phyloP scores from a whole-genome alignment of 768 basidiomycete genomes.

The Russula vinacea region DNA sequence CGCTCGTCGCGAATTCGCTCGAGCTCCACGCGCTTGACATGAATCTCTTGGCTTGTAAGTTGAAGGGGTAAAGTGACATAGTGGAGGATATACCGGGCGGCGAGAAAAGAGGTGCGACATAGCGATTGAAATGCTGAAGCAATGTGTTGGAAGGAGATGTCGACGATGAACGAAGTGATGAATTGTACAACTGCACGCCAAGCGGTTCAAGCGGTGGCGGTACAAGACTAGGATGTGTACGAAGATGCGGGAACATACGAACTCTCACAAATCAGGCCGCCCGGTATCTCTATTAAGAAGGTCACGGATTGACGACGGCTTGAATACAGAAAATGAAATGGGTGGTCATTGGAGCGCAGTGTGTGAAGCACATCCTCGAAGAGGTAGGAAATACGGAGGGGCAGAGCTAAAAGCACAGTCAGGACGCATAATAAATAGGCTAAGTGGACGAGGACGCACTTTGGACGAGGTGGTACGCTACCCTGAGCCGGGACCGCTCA shows the following conservation, averaged over 20 bases:
- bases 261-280: slow-evolving; percentile 12
- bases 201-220: slow-evolving; percentile 20
- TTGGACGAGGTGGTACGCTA: slow-evolving; percentile 70
- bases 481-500: slow-evolving; percentile 54
- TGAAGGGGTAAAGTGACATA: slow-evolving; percentile 52
- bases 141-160: slow-evolving; percentile 21
- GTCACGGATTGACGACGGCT: slow-evolving; percentile 16
- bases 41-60: slow-evolving; percentile 66
- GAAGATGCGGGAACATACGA: slow-evolving; percentile 30
- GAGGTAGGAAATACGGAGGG: slow-evolving; percentile 27
- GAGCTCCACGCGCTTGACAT: slow-evolving; percentile 54
- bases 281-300: slow-evolving; percentile 14
- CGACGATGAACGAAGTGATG: slow-evolving; percentile 28
- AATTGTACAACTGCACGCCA: slow-evolving; percentile 3
- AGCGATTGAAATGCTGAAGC: slow-evolving; percentile 26
- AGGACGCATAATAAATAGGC: background rate
- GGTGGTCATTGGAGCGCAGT: slow-evolving; percentile 15
- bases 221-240: slow-evolving; percentile 29
- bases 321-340: slow-evolving; percentile 21
- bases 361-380: slow-evolving; percentile 29
- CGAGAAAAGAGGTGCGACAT: slow-evolving; percentile 14
- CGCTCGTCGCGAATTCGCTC: slow-evolving; percentile 63
- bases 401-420: slow-evolving; percentile 16
- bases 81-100: slow-evolving; percentile 30
- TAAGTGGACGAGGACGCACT: slow-evolving; percentile 48